Base-by-base conservation (phyloP, 176 grass and related monocot species). In the Avena eriantha region DNA sequence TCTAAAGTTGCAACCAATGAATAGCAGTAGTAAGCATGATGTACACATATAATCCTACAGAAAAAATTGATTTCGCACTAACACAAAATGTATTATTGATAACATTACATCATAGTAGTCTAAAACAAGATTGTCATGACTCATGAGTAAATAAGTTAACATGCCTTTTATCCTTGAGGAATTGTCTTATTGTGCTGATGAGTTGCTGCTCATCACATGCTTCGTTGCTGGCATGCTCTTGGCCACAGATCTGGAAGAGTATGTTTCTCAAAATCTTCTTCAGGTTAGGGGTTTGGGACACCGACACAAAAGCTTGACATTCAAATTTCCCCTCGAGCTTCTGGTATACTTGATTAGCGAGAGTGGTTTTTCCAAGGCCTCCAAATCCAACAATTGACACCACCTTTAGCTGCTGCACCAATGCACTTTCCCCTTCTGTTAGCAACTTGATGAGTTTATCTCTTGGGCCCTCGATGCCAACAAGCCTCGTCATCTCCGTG, bases 351-450 rank as follows among this genome's bases (percentile, higher is more conserved):
- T 72, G 31, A 23, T 83, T 83, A 18, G 81, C 81, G 4, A 58
- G 33, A 71, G 81, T 83, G 7, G 81, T 83, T 34, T 83, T 83
- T 55, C 81, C 81, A 41, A 83, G 48, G 46, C 81, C 66, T 55
- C 66, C 80, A 71, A 56, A 83, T 26, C 81, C 81, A 55, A 82
- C 47, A 19, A 82, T 69, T 3, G 80, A 82, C 45, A 22, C 33
- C 21, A 83, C 81, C 67, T 58, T 83, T 68, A 83, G 21, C 67
- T 83, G 49, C 14, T 83, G 45, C 47, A 29, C 13, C 50, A 22
- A 17, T 69, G 66, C 21, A 41, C 5, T 50, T 3, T 72, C 81
- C 31, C 33, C 81, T 55, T 57, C 47, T 36, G 34, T 24, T 69
- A 83, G 7, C 81, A 83, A 55, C 65, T 83, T 57, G 67, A 71